phyloP scores from a whole-genome alignment of 805 yeast genomes.

The Danielozyma ontarioensis region DNA sequence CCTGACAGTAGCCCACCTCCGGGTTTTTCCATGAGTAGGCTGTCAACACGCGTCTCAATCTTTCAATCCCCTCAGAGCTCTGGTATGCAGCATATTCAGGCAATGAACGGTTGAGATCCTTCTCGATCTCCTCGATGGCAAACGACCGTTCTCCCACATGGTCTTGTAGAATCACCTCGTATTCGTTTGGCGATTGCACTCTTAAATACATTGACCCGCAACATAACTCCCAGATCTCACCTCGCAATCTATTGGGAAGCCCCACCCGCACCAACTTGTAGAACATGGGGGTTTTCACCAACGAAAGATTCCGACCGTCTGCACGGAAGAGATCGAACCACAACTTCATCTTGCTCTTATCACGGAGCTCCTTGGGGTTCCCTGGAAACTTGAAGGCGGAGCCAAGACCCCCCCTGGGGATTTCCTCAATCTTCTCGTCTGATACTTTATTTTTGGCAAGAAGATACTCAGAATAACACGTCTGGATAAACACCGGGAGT shows the following conservation, averaged over 20 bases:
- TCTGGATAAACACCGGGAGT: constrained; percentile 58
- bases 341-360: constrained; percentile 77
- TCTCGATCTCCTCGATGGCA: constrained; percentile 95
- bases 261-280: constrained; percentile 85
- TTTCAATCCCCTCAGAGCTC: constrained; percentile 72
- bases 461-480: constrained; percentile 82
- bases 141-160: constrained; percentile 62
- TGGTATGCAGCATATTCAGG: constrained; percentile 98
- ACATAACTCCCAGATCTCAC: constrained; percentile 93
- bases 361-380: constrained; percentile 68
- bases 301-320: constrained; percentile 79
- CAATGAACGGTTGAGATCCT: constrained; percentile 87
- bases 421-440: constrained; percentile 38
- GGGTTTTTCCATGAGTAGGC: constrained; percentile 98
- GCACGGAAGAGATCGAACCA: constrained; percentile 90
- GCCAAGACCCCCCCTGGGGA: constrained; percentile 86
- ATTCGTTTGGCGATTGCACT: constrained; percentile 56
- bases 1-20: constrained; percentile 97
- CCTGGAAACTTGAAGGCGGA: constrained; percentile 85
- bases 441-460: constrained; percentile 53
- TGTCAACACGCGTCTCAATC: constrained; percentile 81
- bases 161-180: constrained; percentile 51
- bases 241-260: constrained; percentile 88
- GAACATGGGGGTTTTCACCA: constrained; percentile 70
- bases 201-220: constrained; percentile 81